These are phyloP conservation scores for Nicotiana obtusifolia DNA, from an alignment of 257 asterid genomes.

Conservation along the genomic window DNA sequence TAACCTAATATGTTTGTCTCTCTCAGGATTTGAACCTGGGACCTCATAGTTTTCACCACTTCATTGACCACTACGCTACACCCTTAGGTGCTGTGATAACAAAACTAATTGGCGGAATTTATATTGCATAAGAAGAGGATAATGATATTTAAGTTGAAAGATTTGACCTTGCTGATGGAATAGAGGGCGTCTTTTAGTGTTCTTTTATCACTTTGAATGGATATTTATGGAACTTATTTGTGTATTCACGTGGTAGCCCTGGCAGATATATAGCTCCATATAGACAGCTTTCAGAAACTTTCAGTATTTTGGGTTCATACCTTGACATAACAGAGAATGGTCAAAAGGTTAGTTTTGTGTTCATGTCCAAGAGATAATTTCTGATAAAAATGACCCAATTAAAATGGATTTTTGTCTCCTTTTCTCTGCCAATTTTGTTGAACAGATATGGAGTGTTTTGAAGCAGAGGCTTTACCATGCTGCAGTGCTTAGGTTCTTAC, in stretches of 20 bases:
- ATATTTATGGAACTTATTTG: background rate
- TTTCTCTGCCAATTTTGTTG: background rate
- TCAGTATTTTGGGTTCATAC: conserved; percentile 16
- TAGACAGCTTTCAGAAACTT: background rate
- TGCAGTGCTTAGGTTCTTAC: conserved; percentile 89
- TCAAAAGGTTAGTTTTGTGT: conserved; percentile 46
- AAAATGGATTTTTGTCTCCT: background rate
- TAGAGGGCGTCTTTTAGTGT: background rate
- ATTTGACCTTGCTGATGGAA: background rate
- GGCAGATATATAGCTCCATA: conserved; percentile 5
- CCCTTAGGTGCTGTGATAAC: too few relatives aligned
- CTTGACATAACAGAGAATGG: conserved; percentile 60
- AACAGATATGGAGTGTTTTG: conserved; percentile 84
- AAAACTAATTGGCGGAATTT: background rate
- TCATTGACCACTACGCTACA: too few relatives aligned
- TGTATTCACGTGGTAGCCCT: background rate
- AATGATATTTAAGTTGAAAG: conserved; percentile 4
- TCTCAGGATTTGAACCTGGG: too few relatives aligned
- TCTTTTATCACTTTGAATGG: background rate
- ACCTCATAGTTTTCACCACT: too few relatives aligned
- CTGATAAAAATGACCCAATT: background rate
- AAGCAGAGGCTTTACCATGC: conserved; percentile 63
- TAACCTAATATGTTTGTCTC: too few relatives aligned
- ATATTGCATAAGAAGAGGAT: background rate
- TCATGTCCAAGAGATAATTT: background rate